Percentiles rank a stretch among this genome's conserved stretches.
These are phyloP conservation scores for Penicillium hesseltinei DNA, from an alignment of 2,329 filamentous ascomycete species.

Conservation along the genomic window DNA sequence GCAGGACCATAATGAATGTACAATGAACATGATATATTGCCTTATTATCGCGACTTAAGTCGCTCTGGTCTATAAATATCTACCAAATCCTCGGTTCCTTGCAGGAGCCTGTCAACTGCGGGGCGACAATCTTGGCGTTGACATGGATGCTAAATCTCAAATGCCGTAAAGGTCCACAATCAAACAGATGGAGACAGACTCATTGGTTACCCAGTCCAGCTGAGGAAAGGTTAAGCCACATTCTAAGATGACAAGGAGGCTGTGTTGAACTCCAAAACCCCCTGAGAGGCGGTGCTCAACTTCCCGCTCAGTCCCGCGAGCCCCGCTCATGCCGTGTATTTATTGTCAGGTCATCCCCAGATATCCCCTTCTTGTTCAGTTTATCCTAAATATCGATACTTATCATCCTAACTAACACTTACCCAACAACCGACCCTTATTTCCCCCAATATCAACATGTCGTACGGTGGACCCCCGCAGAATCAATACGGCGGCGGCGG, in stretches of 20 bases:
- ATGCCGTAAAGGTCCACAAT: not conserved
- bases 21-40: not conserved
- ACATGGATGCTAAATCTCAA: not conserved
- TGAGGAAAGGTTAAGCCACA: constrained; percentile 5
- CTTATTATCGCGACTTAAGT: not conserved
- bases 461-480: constrained; percentile 22
- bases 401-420: not conserved
- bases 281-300: constrained; percentile 17
- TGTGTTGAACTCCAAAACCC: constrained; percentile 8
- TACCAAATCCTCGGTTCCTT: constrained; percentile 1
- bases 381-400: not conserved
- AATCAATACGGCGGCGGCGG: constrained; percentile 23
- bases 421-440: not conserved
- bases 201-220: not conserved
- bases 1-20: not conserved
- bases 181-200: not conserved
- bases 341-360: constrained; percentile 3
- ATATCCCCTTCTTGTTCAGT: not conserved
- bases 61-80: not conserved
- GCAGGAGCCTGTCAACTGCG: not conserved
- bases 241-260: constrained; percentile 9
- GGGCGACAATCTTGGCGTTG: constrained; percentile 1
- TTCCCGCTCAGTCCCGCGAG: constrained; percentile 15
- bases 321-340: constrained; percentile 10
- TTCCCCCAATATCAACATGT: constrained; percentile 12